Evolutionary conservation across 208 protist genomes (phyloP), one percentile per base, ranked within the genome.

Genomic region (Wallacemonas collosoma): DNA sequence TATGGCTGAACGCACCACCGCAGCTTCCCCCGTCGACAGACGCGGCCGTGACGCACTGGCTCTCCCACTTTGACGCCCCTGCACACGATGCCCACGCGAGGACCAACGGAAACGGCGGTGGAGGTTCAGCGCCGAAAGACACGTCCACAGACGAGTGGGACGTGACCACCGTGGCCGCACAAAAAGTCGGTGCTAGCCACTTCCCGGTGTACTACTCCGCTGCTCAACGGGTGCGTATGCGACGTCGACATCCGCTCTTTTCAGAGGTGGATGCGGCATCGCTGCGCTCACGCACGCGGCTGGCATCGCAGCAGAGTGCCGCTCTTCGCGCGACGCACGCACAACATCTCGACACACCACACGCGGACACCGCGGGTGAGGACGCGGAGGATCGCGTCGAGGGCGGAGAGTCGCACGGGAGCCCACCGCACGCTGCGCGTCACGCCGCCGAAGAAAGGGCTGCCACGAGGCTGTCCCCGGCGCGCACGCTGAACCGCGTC

Each of bases 1-100:
- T 96, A 3, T 77, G 82, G 70, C 50, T 86, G 9, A 88, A 86
- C 75, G 87, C 94, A 11, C 87, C 89, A 1, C 91, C 87, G 68
- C 91, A 96, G 75, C 74, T 89, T 1, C 75, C 87, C 8, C 91
- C 91, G 8, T 75, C 66, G 71, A 35, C 60, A 8, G 60, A 65
- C 15, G 60, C 60, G 12, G 60, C 60, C 15, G 11, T 65, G 9
- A 35, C 7, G 60, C 5, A 11, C 12, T 65, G 60, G 60, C 60
- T 65, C 41, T 9, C 73, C 72, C 48, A 64, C 70, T 41, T 66
- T 70, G 41, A 83, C 78, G n/a, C 70, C 75, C 39, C 26, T 26
- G 0, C 26, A 26, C 26, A 26, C 26, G 26, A 26, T 0, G 26
- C 26, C 26, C 26, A 26, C 26, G 26, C 26, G 26, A 26, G 26